These are phyloP conservation scores for Phenoliferia sp. DNA, from an alignment of 1,284 basidiomycete genomes.

Conservation along the genomic window DNA sequence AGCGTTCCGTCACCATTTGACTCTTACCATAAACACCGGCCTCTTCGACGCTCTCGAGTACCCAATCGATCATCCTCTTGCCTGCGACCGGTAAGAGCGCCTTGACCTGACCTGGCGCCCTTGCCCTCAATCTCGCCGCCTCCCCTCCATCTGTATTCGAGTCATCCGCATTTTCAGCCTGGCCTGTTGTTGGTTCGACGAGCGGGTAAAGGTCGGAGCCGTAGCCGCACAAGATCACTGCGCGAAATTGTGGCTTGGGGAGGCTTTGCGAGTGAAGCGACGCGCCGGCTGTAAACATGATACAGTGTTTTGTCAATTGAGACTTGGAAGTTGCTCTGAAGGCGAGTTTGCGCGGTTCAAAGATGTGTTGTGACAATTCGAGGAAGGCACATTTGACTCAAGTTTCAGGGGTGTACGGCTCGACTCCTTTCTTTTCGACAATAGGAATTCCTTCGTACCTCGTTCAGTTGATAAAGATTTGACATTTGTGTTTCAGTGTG, in stretches of 20 bases:
- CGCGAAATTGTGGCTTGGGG: slow-evolving; percentile 25
- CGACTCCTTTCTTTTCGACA: no score
- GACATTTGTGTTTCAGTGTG: not conserved
- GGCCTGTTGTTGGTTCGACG: slow-evolving; percentile 14
- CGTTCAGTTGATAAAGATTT: not conserved
- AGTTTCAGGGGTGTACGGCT: no score
- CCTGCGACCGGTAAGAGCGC: slow-evolving; percentile 82
- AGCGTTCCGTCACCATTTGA: no score
- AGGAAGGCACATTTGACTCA: no score
- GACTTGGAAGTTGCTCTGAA: not conserved
- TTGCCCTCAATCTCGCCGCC: not conserved
- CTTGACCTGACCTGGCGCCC: slow-evolving; percentile 51
- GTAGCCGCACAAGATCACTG: slow-evolving; percentile 21
- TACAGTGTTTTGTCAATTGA: not conserved
- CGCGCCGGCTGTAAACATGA: not conserved
- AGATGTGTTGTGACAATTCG: no score
- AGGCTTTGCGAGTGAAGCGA: slow-evolving; percentile 25
- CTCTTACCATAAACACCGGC: slow-evolving; percentile 71
- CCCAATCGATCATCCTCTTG: slow-evolving; percentile 77
- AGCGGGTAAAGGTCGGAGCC: slow-evolving; percentile 32
- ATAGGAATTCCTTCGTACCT: no score
- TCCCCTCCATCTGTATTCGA: not conserved
- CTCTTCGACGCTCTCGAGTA: slow-evolving; percentile 77
- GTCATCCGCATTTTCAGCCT: slow-evolving; percentile 13
- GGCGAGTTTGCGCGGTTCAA: not conserved